These are phyloP conservation scores for Mallotus nudiflorus DNA, from an alignment of 345 rosid species.

Conservation along the genomic window DNA sequence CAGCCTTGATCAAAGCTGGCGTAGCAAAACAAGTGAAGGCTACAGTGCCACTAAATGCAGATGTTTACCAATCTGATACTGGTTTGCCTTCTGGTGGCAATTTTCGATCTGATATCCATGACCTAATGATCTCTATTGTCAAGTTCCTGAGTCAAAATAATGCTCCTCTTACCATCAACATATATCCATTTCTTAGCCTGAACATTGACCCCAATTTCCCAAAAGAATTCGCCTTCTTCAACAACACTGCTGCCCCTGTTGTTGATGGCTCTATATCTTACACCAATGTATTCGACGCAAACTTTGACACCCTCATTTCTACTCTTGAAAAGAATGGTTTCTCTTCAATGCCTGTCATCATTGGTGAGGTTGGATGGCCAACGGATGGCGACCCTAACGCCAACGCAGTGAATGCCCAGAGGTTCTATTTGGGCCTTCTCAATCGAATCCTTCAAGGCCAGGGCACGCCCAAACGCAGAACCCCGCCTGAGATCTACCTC, in stretches of 20 bases:
- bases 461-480: conserved; percentile 84
- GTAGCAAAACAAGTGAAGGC: conserved; percentile 71
- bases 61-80: conserved; percentile 55
- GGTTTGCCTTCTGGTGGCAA: conserved; percentile 78
- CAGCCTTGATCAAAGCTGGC: conserved; percentile 79
- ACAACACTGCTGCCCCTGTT: conserved; percentile 60
- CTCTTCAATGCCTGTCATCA: conserved; percentile 64
- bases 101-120: conserved; percentile 79
- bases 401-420: conserved; percentile 61
- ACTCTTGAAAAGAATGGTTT: conserved; percentile 87
- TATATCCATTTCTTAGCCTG: conserved; percentile 93
- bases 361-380: conserved; percentile 98
- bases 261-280: conserved; percentile 66
- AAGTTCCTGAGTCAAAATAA: conserved; percentile 67
- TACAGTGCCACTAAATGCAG: conserved; percentile 84
- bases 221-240: conserved; percentile 84
- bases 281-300: conserved; percentile 86
- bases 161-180: conserved; percentile 81
- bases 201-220: conserved; percentile 76
- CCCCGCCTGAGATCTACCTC: conserved; percentile 69
- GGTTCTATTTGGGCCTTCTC: conserved; percentile 90
- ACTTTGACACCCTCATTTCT: conserved; percentile 76
- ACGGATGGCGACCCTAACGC: conserved; percentile 87
- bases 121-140: conserved; percentile 68
- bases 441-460: conserved; percentile 64